Conservation (phyloP, 129 eudicot genomes). For the Chrysanthemum lavandulifolium region DNA sequence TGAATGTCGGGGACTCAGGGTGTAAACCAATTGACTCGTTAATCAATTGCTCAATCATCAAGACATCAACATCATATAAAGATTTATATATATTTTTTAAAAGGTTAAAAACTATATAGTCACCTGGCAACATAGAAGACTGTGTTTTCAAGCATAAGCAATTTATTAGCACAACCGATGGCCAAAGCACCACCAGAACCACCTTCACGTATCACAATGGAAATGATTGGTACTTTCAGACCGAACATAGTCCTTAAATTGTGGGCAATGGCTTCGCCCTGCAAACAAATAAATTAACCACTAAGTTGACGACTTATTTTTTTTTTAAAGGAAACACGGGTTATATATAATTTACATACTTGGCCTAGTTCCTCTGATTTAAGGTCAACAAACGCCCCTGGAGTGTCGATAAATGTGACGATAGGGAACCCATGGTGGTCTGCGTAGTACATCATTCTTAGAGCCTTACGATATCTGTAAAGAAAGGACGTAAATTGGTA, state of each 20-base stretch:
- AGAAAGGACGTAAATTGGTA: not conserved
- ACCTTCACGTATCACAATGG: slow-evolving; percentile 91
- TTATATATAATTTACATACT: slow-evolving; percentile 43
- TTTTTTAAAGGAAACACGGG: not conserved
- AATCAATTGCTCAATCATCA: not conserved
- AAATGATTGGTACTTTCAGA: slow-evolving; percentile 75
- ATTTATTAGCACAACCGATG: slow-evolving; percentile 74
- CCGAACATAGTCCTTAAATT: slow-evolving; percentile 88
- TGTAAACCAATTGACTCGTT: slow-evolving; percentile 6
- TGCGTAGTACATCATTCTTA: slow-evolving; percentile 88
- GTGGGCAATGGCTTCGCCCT: slow-evolving; percentile 95
- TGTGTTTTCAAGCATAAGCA: slow-evolving; percentile 79
- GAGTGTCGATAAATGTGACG: slow-evolving; percentile 88
- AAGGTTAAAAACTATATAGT: slow-evolving; percentile 4
- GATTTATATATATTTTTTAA: not conserved
- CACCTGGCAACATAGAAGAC: slow-evolving; percentile 95
- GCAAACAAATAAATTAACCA: slow-evolving; percentile 24
- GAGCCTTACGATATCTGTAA: slow-evolving; percentile 71
- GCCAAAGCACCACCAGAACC: slow-evolving; percentile 95
- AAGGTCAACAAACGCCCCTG: slow-evolving; percentile 92
- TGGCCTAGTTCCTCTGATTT: slow-evolving; percentile 84
- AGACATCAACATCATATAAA: too few relatives aligned
- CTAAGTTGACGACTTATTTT: not conserved
- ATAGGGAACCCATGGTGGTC: slow-evolving; percentile 98
- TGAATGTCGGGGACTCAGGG: not conserved